Conservation (phyloP, 2,329 filamentous ascomycete species). For the Alternaria alternata region DNA sequence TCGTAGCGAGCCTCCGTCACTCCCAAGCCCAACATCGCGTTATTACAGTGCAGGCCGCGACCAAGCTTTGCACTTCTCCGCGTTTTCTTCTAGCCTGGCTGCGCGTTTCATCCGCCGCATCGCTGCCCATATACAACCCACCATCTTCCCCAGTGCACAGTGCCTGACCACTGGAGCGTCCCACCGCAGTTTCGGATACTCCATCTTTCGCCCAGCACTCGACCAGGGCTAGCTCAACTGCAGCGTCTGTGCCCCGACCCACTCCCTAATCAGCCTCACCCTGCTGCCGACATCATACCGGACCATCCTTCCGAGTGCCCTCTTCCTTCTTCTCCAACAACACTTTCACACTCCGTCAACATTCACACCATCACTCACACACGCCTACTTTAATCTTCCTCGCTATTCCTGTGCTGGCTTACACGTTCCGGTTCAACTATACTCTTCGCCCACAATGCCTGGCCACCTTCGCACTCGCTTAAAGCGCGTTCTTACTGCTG, state of each 20-base stretch:
- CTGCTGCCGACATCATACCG: constrained; percentile 27
- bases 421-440: constrained; percentile 1
- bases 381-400: constrained; percentile 4
- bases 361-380: constrained; percentile 6
- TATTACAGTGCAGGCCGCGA: constrained; percentile 14
- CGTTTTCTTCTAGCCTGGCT: constrained; percentile 36
- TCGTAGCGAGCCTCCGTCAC: constrained; percentile 17
- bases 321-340: constrained; percentile 12
- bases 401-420: not conserved
- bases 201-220: constrained; percentile 14
- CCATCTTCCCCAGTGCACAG: constrained; percentile 15
- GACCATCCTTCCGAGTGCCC: constrained; percentile 22
- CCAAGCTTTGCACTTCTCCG: constrained; percentile 32
- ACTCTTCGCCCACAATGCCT: constrained; percentile 46
- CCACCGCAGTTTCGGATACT: constrained; percentile 21
- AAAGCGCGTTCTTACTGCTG: constrained; percentile 54
- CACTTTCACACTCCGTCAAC: constrained; percentile 1
- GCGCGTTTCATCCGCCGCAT: constrained; percentile 24
- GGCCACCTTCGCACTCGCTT: constrained; percentile 55
- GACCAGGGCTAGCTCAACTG: constrained; percentile 12
- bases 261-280: constrained; percentile 31
- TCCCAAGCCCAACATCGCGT: constrained; percentile 14
- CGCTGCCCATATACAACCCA: constrained; percentile 8
- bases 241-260: constrained; percentile 23
- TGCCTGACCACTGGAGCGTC: constrained; percentile 16